These are phyloP conservation scores for Ceratocystis destructans DNA, from an alignment of 2,329 filamentous ascomycete genomes.

Conservation along the genomic window DNA sequence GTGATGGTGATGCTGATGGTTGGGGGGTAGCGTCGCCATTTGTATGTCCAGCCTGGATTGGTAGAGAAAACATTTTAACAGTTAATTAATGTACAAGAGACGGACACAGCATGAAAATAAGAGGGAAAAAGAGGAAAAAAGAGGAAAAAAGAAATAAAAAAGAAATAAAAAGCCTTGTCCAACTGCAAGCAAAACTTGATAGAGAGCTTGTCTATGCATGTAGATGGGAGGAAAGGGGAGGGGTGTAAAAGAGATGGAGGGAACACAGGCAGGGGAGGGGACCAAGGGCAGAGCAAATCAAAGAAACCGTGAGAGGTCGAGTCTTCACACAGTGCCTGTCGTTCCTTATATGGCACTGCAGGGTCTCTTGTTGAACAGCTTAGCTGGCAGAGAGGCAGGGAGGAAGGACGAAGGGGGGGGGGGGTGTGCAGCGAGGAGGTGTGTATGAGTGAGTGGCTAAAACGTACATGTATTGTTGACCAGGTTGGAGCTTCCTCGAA, in stretches of 20 bases:
- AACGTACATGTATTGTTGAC: background rate
- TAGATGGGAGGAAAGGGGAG: background rate
- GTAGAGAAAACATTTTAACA: constrained; percentile 5
- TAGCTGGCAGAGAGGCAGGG: background rate
- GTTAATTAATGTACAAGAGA: constrained; percentile 6
- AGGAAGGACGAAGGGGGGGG: background rate
- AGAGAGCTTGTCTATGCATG: background rate
- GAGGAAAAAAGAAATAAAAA: background rate
- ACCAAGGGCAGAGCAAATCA: background rate
- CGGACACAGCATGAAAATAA: background rate
- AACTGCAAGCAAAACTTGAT: background rate
- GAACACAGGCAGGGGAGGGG: background rate
- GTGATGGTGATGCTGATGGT: constrained; percentile 30
- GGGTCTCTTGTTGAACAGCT: too few species aligned
- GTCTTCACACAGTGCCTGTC: background rate
- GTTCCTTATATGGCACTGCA: background rate
- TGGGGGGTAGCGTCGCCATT: constrained; percentile 56
- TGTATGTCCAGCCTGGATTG: constrained; percentile 32
- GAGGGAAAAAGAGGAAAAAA: background rate
- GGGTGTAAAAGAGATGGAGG: background rate
- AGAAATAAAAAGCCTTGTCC: background rate
- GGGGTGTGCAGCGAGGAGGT: background rate
- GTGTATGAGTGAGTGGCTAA: background rate
- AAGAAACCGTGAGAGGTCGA: background rate
- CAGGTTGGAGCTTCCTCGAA: background rate